A percentile compares a stretch with the other conserved stretches of the same genome.
These are phyloP conservation scores for Lecanicillium sp. DNA, from an alignment of 2,329 filamentous ascomycete genomes.

Conservation along the genomic window DNA sequence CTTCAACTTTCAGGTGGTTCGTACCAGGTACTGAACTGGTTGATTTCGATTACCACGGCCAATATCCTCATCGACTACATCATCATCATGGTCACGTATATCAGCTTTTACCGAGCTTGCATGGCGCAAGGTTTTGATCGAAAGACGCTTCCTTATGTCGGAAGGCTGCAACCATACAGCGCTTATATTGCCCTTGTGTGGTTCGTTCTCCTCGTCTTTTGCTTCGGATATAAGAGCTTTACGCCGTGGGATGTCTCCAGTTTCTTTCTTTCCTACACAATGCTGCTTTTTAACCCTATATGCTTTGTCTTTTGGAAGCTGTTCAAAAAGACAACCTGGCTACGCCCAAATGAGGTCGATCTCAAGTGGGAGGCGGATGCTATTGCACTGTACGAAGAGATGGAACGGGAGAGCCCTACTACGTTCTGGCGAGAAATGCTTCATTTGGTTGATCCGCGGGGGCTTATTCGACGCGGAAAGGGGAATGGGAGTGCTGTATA, in stretches of 20 bases:
- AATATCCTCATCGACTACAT: conserved; percentile 56
- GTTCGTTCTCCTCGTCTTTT: conserved; percentile 35
- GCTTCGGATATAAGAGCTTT: conserved; percentile 49
- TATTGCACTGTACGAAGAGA: no score
- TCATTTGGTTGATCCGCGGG: no score
- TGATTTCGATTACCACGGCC: conserved; percentile 49
- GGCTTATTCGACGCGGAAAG: no score
- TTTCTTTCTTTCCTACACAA: conserved; percentile 50
- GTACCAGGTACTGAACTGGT: conserved; percentile 42
- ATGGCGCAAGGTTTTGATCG: conserved; percentile 46
- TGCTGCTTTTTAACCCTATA: conserved; percentile 45
- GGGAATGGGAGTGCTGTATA: no score
- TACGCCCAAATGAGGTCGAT: conserved; percentile 45
- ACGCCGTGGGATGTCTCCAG: conserved; percentile 37
- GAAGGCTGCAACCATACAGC: conserved; percentile 51
- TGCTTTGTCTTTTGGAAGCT: conserved; percentile 57
- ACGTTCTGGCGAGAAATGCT: no score
- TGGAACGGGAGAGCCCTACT: no score
- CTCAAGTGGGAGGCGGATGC: conserved; percentile 55
- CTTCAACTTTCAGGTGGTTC: conserved; percentile 41
- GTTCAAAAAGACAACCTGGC: conserved; percentile 47
- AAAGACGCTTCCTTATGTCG: conserved; percentile 46
- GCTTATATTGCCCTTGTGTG: conserved; percentile 37
- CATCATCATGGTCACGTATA: conserved; percentile 38
- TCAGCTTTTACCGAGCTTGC: conserved; percentile 43